Base-by-base conservation (phyloP, 1,284 basidiomycete species). In the Volvariella volvacea region DNA sequence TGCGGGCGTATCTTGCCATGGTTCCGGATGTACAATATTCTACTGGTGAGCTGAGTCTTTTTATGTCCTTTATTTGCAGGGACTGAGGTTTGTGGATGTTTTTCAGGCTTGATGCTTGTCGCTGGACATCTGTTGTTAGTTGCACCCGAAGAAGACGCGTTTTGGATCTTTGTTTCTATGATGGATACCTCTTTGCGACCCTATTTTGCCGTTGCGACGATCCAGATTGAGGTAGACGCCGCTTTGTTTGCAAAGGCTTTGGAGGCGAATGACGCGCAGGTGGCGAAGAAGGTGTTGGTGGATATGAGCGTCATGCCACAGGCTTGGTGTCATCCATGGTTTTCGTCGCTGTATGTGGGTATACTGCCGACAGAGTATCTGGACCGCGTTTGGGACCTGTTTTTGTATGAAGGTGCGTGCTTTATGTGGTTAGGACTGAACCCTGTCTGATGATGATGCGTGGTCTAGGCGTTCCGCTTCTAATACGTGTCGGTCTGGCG, bases 131-230 rank as follows among this genome's bases (percentile, higher is more conserved):
- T 95, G 20, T 65, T 96, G 0, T 69, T 90, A 21, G 83, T 92
- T 47, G 82, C 88, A 1, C 89, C 87, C 0, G 88, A 92, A 49
- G 92, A 96, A 61, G 90, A 95, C 50, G 88, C 90, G 0, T 97
- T 97, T 59, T 96, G 90, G 91, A 91, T 90, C 2, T 86, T 96
- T 55, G 75, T 90, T 7, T 86, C 85, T 1, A 65, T 89, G 50
- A 90, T 90, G 87, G 84, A 89, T 50, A 75, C 80, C 4, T 78
- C 87, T 48, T 68, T 92, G 4, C 83, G 87, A 21, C 75, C 85
- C 2, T 93, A 93, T 62, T 95, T 90, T 60, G 78, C 83, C 25
- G 62, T 73, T 9, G 78, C 74, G 42, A 71, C 78, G n/a, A 70
- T 75, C 6, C 87, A 89, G 55, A 68, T 95, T 50, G 86, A 90